These are phyloP conservation scores for Medicago lupulina DNA, from an alignment of 306 rosid genomes.

Conservation along the genomic window DNA sequence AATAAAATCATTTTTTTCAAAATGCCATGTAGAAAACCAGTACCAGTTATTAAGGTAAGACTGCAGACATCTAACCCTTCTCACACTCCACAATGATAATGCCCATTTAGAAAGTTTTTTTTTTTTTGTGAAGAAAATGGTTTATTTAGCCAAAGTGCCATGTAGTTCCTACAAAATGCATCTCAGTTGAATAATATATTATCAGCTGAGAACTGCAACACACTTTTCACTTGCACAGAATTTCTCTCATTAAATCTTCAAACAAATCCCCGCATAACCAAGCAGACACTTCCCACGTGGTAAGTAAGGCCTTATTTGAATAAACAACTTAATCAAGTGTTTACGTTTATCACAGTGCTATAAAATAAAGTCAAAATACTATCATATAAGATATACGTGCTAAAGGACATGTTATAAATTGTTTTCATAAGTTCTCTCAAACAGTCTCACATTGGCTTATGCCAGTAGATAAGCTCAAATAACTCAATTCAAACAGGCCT, in stretches of 20 bases:
- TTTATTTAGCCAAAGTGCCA: background rate
- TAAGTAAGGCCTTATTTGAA: background rate
- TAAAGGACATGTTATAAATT: no score
- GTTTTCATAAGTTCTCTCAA: no score
- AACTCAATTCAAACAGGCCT: no score
- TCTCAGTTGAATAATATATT: slow-evolving; percentile 14
- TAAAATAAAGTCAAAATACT: no score
- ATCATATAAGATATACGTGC: no score
- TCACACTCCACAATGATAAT: background rate
- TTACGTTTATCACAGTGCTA: no score
- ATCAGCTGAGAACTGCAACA: slow-evolving; percentile 18
- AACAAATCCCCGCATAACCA: background rate
- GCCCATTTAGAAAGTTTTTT: background rate
- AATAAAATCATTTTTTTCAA: slow-evolving; percentile 5
- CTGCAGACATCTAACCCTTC: slow-evolving; percentile 10
- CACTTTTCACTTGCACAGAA: slow-evolving; percentile 8
- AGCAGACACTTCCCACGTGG: slow-evolving; percentile 25
- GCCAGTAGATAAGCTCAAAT: no score
- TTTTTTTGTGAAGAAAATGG: background rate
- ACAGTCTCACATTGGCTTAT: no score
- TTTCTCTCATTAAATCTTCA: slow-evolving; percentile 15
- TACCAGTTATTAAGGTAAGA: background rate
- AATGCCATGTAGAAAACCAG: background rate
- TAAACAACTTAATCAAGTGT: no score
- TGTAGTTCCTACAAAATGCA: background rate